These are phyloP conservation scores for Diaporthe ampelina DNA, from an alignment of 2,329 filamentous ascomycete genomes.

Conservation along the genomic window DNA sequence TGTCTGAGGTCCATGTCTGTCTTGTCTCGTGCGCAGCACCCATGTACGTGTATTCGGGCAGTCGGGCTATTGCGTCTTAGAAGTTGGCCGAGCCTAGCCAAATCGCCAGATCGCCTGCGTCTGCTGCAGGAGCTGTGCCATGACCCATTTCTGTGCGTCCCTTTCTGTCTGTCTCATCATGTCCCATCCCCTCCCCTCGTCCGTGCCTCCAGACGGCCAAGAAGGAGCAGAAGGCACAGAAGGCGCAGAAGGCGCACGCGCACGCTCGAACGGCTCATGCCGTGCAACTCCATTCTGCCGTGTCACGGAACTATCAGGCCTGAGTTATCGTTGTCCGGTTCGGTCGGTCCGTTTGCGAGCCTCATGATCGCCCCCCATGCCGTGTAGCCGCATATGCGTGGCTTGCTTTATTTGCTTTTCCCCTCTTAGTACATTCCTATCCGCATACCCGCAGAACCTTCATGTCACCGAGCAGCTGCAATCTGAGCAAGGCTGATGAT, in stretches of 20 bases:
- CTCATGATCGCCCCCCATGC: constrained; percentile 26
- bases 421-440: neutral
- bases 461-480: constrained; percentile 8
- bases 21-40: neutral
- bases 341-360: constrained; percentile 33
- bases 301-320: constrained; percentile 9
- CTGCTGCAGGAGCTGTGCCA: constrained; percentile 13
- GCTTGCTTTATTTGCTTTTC: constrained; percentile 1
- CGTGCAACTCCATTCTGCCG: constrained; percentile 5
- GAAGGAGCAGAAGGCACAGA: neutral
- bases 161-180: neutral
- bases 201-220: neutral
- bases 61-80: neutral
- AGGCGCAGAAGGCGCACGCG: neutral
- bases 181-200: neutral
- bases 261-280: constrained; percentile 14
- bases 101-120: neutral
- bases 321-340: constrained; percentile 23
- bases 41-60: neutral
- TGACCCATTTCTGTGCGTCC: constrained; percentile 1
- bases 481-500: constrained; percentile 28
- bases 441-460: neutral
- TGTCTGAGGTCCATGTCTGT: neutral
- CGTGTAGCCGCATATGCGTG: constrained; percentile 13
- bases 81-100: neutral